Percentiles rank a stretch among this genome's conserved stretches.
Evolutionary conservation across 306 rosid species (phyloP).

Genomic region (Quercus variabilis): DNA sequence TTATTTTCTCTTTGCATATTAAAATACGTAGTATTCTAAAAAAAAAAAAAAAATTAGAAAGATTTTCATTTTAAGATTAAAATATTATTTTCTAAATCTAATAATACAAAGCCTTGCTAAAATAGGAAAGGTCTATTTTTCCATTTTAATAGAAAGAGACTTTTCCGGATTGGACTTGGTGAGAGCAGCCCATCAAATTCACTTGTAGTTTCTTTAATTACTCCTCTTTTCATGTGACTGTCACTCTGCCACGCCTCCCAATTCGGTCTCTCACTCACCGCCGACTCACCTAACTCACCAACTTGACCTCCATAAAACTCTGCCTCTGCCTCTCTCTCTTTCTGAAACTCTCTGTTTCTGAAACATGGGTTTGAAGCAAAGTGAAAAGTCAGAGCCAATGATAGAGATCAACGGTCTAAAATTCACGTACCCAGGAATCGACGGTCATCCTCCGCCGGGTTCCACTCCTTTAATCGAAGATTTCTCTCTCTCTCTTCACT

Average conservation of each 20-base stretch:
- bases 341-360: neutral
- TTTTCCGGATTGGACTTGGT: neutral
- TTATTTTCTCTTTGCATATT: no score
- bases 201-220: neutral
- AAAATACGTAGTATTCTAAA: no score
- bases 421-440: slow-evolving; percentile 93
- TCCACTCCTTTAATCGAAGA: slow-evolving; percentile 77
- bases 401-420: slow-evolving; percentile 56
- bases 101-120: no score
- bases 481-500: slow-evolving; percentile 58
- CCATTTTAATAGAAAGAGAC: no score
- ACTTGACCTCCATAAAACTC: neutral
- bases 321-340: neutral
- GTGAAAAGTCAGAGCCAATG: slow-evolving; percentile 27
- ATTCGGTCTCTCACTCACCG: neutral
- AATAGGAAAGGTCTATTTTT: no score
- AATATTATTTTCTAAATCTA: no score
- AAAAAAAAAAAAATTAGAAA: no score
- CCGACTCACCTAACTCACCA: slow-evolving; percentile 10
- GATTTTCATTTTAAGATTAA: no score
- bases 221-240: neutral
- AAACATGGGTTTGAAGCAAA: slow-evolving; percentile 27
- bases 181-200: neutral
- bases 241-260: slow-evolving; percentile 19
- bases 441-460: slow-evolving; percentile 88